Evolutionary conservation across 306 rosid species (phyloP).

Genomic region (Casuarina cunninghamiana): DNA sequence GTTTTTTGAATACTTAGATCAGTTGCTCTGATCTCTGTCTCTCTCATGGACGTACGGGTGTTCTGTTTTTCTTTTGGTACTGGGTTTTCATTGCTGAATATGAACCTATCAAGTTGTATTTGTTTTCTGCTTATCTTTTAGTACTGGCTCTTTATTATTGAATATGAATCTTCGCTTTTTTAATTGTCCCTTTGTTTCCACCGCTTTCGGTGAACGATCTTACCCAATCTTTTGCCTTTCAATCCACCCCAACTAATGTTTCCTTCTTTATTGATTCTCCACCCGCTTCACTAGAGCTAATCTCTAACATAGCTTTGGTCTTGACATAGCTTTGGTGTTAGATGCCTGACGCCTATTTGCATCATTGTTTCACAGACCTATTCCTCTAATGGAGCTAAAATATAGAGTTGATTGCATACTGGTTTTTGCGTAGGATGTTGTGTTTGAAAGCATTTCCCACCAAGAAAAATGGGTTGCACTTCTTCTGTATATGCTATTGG

Average conservation of each 20-base stretch:
- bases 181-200: slow-evolving; percentile 38
- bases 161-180: slow-evolving; percentile 36
- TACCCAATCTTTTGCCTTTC: not conserved
- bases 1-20: slow-evolving; percentile 12
- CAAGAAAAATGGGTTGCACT: slow-evolving; percentile 72
- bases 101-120: slow-evolving; percentile 31
- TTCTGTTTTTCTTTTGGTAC: not conserved
- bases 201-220: slow-evolving; percentile 17
- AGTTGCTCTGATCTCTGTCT: slow-evolving; percentile 18
- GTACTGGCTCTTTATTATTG: not conserved
- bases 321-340: slow-evolving; percentile 16
- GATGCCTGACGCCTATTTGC: slow-evolving; percentile 19
- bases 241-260: not conserved
- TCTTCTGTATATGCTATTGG: slow-evolving; percentile 58
- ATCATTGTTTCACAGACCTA: not conserved
- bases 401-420: slow-evolving; percentile 21
- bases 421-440: slow-evolving; percentile 57
- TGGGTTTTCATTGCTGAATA: slow-evolving; percentile 8
- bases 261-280: slow-evolving; percentile 12
- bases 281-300: slow-evolving; percentile 16
- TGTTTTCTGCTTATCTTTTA: not conserved
- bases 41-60: not conserved
- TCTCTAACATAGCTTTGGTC: slow-evolving; percentile 22
- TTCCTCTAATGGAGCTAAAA: slow-evolving; percentile 16
- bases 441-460: slow-evolving; percentile 34